A percentile compares a stretch with the other conserved stretches of the same genome.
These are phyloP conservation scores for Pleurotus pulmonarius DNA, from an alignment of 768 basidiomycete species.

Conservation along the genomic window DNA sequence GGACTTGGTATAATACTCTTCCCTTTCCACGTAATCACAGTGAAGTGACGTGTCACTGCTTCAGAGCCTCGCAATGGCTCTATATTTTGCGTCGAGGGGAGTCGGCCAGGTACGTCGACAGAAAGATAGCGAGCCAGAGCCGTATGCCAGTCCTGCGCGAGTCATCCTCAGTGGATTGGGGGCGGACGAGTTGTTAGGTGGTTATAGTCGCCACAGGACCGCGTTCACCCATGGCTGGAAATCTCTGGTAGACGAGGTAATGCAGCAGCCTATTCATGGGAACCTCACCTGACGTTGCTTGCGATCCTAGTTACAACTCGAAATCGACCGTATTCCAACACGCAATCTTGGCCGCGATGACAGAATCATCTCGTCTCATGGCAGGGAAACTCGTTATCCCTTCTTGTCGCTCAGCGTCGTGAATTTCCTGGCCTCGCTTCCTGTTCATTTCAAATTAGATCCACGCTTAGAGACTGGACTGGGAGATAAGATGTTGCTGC, in stretches of 20 bases:
- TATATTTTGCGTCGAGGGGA: slow-evolving; percentile 91
- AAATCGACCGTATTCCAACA: slow-evolving; percentile 81
- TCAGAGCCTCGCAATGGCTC: slow-evolving; percentile 86
- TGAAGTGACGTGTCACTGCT: not conserved
- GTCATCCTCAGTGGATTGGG: slow-evolving; percentile 91
- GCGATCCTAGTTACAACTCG: slow-evolving; percentile 70
- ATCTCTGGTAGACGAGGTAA: slow-evolving; percentile 78
- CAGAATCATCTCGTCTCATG: slow-evolving; percentile 85
- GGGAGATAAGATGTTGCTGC: slow-evolving; percentile 87
- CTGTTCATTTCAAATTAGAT: slow-evolving; percentile 82
- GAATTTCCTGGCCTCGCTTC: slow-evolving; percentile 70
- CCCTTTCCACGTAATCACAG: not conserved
- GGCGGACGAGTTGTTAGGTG: slow-evolving; percentile 93
- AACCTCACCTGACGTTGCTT: not conserved
- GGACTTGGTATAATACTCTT: slow-evolving; percentile 64
- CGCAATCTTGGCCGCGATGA: slow-evolving; percentile 95
- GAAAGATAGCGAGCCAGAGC: slow-evolving; percentile 26
- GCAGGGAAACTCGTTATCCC: slow-evolving; percentile 90
- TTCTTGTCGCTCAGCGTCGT: slow-evolving; percentile 83
- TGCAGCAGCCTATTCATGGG: not conserved
- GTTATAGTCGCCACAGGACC: slow-evolving; percentile 85
- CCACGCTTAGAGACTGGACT: slow-evolving; percentile 67
- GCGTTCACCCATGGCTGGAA: slow-evolving; percentile 73
- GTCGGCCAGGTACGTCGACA: slow-evolving; percentile 50
- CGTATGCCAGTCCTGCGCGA: slow-evolving; percentile 71